phyloP scores from a whole-genome alignment of 2,329 filamentous ascomycete species.

The Colletotrichum endophyticum region DNA sequence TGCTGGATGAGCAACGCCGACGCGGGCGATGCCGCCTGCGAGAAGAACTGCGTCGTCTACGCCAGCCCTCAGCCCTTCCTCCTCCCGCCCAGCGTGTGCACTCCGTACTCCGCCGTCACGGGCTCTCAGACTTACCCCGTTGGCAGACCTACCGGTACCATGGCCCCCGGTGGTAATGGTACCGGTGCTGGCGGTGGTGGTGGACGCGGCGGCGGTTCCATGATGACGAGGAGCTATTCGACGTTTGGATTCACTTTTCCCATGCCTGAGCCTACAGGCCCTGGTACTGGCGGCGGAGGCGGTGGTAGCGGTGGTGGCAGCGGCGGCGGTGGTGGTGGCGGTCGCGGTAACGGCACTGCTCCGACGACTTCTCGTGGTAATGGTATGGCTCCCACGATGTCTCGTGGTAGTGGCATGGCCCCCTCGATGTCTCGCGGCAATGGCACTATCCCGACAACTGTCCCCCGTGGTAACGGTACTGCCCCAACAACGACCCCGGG shows the following conservation, averaged over 20 bases:
- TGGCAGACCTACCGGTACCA: not conserved
- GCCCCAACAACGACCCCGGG: not conserved
- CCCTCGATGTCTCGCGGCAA: not conserved
- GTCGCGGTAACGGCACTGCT: not conserved
- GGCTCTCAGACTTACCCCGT: not conserved
- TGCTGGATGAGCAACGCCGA: conserved; percentile 45
- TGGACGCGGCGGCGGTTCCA: not conserved
- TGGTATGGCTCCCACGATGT: not conserved
- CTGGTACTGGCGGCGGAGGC: not conserved
- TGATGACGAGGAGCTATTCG: not conserved
- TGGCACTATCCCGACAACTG: not conserved
- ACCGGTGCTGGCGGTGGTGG: not conserved
- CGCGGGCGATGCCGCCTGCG: conserved; percentile 51
- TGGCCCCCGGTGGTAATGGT: not conserved
- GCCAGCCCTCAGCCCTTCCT: conserved; percentile 38
- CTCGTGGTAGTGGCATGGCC: not conserved
- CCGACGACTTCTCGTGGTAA: not conserved
- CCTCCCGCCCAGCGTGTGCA: conserved; percentile 39
- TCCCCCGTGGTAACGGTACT: not conserved
- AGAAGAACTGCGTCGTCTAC: conserved; percentile 55
- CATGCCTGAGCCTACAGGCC: not conserved
- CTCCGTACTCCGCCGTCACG: conserved; percentile 26
- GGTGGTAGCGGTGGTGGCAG: not conserved
- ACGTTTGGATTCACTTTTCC: not conserved
- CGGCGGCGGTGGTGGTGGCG: not conserved